Conservation (phyloP, 75 land plant species). For the Cryptomeria japonica region DNA sequence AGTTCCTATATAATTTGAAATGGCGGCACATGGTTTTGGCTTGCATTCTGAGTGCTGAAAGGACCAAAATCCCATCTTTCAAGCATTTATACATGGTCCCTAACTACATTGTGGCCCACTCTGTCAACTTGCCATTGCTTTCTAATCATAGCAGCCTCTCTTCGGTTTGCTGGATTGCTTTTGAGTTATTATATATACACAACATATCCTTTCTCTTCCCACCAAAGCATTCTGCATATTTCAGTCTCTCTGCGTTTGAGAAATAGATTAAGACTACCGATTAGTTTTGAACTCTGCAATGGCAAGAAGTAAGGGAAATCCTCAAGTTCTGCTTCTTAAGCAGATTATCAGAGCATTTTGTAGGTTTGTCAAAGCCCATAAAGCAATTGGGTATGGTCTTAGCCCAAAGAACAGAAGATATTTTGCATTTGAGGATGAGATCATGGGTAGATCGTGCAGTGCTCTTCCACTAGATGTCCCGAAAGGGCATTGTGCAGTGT, state of each 20-base stretch:
- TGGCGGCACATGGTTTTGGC: no score
- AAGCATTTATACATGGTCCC: no score
- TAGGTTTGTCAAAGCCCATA: background rate
- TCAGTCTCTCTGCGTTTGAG: background rate
- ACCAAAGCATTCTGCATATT: background rate
- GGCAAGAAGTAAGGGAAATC: background rate
- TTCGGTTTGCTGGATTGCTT: no score
- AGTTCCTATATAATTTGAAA: no score
- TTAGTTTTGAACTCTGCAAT: background rate
- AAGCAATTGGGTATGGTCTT: background rate
- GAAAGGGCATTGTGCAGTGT: slow-evolving; percentile 60
- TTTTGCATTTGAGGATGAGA: slow-evolving; percentile 3
- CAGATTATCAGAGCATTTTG: background rate
- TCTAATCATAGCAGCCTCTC: background rate
- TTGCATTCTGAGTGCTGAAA: no score
- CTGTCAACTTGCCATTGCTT: no score
- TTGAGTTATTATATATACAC: background rate
- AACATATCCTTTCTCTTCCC: background rate
- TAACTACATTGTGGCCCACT: no score
- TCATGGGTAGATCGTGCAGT: slow-evolving; percentile 8
- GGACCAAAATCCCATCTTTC: no score
- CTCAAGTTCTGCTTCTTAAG: background rate
- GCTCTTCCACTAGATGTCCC: slow-evolving; percentile 54
- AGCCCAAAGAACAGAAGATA: background rate
- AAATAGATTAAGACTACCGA: no score